A percentile compares a stretch with the other conserved stretches of the same genome.
These are phyloP conservation scores for Pholiota molesta DNA, from an alignment of 768 basidiomycete genomes.

Conservation along the genomic window DNA sequence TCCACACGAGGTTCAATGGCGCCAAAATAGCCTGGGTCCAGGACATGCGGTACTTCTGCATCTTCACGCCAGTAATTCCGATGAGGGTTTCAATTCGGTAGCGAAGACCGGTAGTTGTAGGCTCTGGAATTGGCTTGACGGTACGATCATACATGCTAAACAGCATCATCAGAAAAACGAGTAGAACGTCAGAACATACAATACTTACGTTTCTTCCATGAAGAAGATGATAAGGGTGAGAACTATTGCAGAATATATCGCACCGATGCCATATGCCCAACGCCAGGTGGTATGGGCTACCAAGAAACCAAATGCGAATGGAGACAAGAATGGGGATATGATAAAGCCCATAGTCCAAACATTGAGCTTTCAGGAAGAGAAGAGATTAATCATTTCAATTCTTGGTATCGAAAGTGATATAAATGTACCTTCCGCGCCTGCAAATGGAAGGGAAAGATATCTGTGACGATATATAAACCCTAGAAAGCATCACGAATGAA, in stretches of 20 bases:
- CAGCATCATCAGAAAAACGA: not conserved
- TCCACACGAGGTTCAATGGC: constrained; percentile 58
- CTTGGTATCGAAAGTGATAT: not conserved
- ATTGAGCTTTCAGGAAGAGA: constrained; percentile 46
- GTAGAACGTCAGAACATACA: not conserved
- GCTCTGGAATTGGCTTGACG: constrained; percentile 49
- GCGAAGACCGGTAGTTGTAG: constrained; percentile 42
- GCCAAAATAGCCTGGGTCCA: constrained; percentile 50
- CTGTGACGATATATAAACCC: constrained; percentile 64
- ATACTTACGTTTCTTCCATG: constrained; percentile 63
- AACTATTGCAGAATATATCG: constrained; percentile 58
- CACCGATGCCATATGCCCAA: constrained; percentile 71
- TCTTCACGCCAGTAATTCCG: constrained; percentile 63
- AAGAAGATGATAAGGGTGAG: constrained; percentile 60
- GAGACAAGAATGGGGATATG: constrained; percentile 64
- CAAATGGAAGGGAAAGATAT: constrained; percentile 69
- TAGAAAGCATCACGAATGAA: constrained; percentile 18
- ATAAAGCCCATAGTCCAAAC: constrained; percentile 78
- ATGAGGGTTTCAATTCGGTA: constrained; percentile 61
- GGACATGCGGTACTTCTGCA: constrained; percentile 56
- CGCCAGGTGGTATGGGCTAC: constrained; percentile 61
- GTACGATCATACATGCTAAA: constrained; percentile 67
- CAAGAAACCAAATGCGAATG: constrained; percentile 70
- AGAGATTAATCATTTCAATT: not conserved
- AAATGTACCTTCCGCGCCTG: constrained; percentile 61